A percentile compares a stretch with the other conserved stretches of the same genome.
Evolutionary conservation across 2,329 filamentous ascomycete genomes (phyloP).

Genomic region (Colletotrichum liaoningense): DNA sequence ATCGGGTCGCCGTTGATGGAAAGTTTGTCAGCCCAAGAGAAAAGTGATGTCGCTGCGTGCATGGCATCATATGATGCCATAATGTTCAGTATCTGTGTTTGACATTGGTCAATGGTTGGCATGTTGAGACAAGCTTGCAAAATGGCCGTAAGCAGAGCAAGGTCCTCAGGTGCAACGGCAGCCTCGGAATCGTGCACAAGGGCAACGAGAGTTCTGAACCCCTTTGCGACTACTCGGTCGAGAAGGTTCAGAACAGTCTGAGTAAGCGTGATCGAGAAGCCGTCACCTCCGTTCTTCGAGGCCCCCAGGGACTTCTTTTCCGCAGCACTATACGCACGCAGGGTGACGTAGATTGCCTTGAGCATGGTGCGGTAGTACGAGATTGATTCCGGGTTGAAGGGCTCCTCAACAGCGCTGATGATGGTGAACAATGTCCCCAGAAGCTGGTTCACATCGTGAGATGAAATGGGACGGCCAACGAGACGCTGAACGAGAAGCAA

Average conservation of each 20-base stretch:
- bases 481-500: conserved; percentile 86
- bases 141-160: conserved; percentile 88
- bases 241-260: conserved; percentile 83
- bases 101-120: conserved; percentile 78
- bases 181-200: conserved; percentile 82
- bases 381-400: conserved; percentile 63
- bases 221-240: conserved; percentile 81
- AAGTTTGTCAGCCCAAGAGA: conserved; percentile 92
- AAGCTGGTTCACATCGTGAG: conserved; percentile 64
- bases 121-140: conserved; percentile 86
- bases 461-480: conserved; percentile 65
- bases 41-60: conserved; percentile 86
- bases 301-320: conserved; percentile 41
- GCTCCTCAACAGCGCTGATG: conserved; percentile 65
- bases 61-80: conserved; percentile 78
- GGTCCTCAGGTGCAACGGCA: conserved; percentile 79
- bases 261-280: conserved; percentile 57
- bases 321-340: conserved; percentile 71
- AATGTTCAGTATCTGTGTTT: conserved; percentile 77
- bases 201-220: conserved; percentile 83
- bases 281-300: conserved; percentile 42
- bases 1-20: conserved; percentile 84
- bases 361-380: conserved; percentile 86
- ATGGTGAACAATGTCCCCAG: conserved; percentile 63
- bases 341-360: conserved; percentile 84